Conservation (phyloP, 192 early-diverging fungal species). For the Umbelopsis vinacea region DNA sequence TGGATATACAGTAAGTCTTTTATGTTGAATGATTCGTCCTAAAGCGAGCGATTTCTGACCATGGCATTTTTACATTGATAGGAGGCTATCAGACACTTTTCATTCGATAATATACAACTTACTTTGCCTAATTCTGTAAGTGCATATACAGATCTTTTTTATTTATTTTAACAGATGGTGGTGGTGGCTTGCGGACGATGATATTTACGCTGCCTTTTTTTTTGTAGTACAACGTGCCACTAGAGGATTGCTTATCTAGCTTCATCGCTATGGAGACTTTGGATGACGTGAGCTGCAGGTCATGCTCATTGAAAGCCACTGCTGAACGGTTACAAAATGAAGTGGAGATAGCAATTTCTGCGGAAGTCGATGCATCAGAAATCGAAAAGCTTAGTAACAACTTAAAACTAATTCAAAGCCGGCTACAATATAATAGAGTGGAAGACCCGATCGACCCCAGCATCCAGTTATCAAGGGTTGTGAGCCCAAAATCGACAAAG, state of each 20-base stretch:
- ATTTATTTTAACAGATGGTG: not conserved
- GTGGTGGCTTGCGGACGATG: no score
- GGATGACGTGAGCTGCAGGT: conserved; percentile 70
- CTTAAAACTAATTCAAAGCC: not conserved
- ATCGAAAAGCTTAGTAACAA: not conserved
- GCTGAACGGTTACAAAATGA: conserved; percentile 38
- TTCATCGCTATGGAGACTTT: conserved; percentile 66
- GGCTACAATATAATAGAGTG: conserved; percentile 13
- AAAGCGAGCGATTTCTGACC: not conserved
- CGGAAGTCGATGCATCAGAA: conserved; percentile 8
- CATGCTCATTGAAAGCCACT: conserved; percentile 63
- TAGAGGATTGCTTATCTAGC: conserved; percentile 58
- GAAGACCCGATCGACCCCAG: conserved; percentile 19
- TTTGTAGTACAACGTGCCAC: conserved; percentile 43
- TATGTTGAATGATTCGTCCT: not conserved
- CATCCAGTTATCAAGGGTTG: conserved; percentile 16
- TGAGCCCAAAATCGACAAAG: conserved; percentile 60
- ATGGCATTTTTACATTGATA: conserved; percentile 18
- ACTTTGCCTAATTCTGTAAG: conserved; percentile 58
- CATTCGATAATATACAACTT: conserved; percentile 83
- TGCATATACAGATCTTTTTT: not conserved
- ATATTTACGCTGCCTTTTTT: not conserved
- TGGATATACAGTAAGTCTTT: conserved; percentile 65
- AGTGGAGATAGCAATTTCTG: conserved; percentile 27
- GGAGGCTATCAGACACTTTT: conserved; percentile 76